These are phyloP conservation scores for Metschnikowia continentalis DNA, from an alignment of 805 yeast genomes.

Conservation along the genomic window DNA sequence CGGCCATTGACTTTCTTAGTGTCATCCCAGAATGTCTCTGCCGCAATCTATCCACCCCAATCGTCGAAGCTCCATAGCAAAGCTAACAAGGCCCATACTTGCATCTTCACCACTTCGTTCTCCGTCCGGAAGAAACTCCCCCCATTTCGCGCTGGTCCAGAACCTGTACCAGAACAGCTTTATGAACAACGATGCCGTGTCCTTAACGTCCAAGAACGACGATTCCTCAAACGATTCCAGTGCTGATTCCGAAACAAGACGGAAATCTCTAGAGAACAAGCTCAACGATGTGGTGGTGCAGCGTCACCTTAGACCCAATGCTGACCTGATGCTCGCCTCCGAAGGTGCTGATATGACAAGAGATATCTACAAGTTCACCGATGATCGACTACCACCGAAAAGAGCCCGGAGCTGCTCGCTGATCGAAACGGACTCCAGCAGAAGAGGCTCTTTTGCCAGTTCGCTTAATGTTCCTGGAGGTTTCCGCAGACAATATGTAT, in stretches of 20 bases:
- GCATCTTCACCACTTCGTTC: conserved; percentile 9
- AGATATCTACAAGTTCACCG: conserved; percentile 12
- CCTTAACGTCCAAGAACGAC: conserved; percentile 6
- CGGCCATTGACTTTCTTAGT: too few relatives aligned
- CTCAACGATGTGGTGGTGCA: conserved; percentile 12
- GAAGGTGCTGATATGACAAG: conserved; percentile 21
- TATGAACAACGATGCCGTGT: conserved; percentile 9
- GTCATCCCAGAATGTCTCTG: conserved; percentile 12
- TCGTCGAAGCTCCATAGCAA: conserved; percentile 15
- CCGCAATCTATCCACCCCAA: conserved; percentile 14
- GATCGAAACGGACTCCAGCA: conserved; percentile 7
- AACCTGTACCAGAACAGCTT: conserved; percentile 14
- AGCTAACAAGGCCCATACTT: conserved; percentile 12
- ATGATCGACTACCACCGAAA: conserved; percentile 10
- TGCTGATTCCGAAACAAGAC: conserved; percentile 3
- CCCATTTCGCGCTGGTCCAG: not conserved
- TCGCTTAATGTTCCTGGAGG: conserved; percentile 79
- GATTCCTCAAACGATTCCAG: conserved; percentile 8
- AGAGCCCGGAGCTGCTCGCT: conserved; percentile 16
- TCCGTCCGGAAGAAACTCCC: conserved; percentile 11
- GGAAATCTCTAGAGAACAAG: conserved; percentile 1
- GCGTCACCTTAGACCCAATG: conserved; percentile 13
- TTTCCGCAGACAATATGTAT: conserved; percentile 66
- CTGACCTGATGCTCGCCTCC: conserved; percentile 9
- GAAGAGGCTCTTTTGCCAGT: conserved; percentile 64